phyloP scores from a whole-genome alignment of 2,329 filamentous ascomycete species.

The Trichocomaceae sp. region DNA sequence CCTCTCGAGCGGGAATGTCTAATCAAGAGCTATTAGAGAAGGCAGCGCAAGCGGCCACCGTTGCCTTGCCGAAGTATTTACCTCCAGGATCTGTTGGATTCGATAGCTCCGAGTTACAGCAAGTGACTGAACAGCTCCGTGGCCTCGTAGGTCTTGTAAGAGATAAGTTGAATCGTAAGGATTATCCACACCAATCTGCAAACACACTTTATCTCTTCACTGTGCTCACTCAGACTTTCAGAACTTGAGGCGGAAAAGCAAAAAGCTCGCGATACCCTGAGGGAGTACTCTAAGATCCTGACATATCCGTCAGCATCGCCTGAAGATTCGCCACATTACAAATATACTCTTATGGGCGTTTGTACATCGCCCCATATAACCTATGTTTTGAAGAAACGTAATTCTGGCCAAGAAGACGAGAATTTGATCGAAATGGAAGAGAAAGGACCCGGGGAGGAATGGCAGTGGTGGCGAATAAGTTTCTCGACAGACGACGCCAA shows the following conservation, averaged over 20 bases:
- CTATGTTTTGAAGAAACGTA: conserved; percentile 45
- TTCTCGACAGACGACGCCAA: conserved; percentile 42
- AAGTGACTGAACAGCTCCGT: conserved; percentile 30
- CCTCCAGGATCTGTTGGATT: conserved; percentile 14
- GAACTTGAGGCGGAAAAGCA: conserved; percentile 40
- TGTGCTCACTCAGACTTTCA: conserved; percentile 17
- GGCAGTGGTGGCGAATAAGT: conserved; percentile 53
- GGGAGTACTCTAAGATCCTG: conserved; percentile 40
- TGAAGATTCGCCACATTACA: conserved; percentile 36
- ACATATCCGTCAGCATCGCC: conserved; percentile 40
- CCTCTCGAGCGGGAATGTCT: conserved; percentile 19
- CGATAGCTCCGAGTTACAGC: conserved; percentile 19
- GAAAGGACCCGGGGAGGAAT: conserved; percentile 22
- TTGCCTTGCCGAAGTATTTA: conserved; percentile 21
- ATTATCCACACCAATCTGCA: neutral
- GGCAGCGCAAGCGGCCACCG: conserved; percentile 26
- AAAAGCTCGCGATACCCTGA: conserved; percentile 36
- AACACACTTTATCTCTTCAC: neutral
- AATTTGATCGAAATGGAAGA: conserved; percentile 17
- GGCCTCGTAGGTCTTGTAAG: conserved; percentile 33
- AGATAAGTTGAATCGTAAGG: conserved; percentile 35
- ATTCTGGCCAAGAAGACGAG: conserved; percentile 23
- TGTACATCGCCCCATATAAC: conserved; percentile 52
- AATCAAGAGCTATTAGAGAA: conserved; percentile 30
- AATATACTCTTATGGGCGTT: conserved; percentile 53